Evolutionary conservation across 768 basidiomycete genomes (phyloP).

Genomic region (Scleroderma bovista): DNA sequence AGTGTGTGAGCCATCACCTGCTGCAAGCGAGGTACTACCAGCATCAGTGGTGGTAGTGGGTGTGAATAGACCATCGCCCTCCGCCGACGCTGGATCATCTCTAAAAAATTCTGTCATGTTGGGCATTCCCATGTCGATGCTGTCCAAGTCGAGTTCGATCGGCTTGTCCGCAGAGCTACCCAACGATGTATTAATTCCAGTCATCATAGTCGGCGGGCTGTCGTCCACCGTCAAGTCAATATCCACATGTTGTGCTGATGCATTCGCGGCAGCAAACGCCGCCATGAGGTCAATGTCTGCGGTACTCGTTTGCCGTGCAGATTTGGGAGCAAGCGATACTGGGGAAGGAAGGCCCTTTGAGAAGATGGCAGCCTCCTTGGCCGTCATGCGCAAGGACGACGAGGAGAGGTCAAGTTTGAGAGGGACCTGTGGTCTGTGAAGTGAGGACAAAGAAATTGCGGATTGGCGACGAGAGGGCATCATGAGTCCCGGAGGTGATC

Average conservation of each 20-base stretch:
- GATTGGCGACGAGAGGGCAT: constrained; percentile 56
- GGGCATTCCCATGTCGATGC: constrained; percentile 59
- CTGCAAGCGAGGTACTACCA: constrained; percentile 10
- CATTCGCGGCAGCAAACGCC: constrained; percentile 42
- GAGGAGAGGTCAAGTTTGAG: constrained; percentile 81
- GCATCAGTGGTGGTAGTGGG: constrained; percentile 33
- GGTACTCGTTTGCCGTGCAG: constrained; percentile 55
- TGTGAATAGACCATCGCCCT: constrained; percentile 47
- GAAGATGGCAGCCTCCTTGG: constrained; percentile 56
- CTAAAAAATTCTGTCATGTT: constrained; percentile 50
- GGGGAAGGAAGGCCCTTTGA: constrained; percentile 62
- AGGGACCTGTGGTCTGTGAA: constrained; percentile 65
- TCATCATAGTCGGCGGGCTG: constrained; percentile 22
- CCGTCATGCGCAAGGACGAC: constrained; percentile 54
- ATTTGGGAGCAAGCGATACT: constrained; percentile 77
- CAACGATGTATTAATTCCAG: constrained; percentile 27
- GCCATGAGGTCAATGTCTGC: constrained; percentile 64
- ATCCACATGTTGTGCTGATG: constrained; percentile 32
- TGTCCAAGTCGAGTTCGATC: constrained; percentile 72
- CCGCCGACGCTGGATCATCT: constrained; percentile 33
- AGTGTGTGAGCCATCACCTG: constrained; percentile 10
- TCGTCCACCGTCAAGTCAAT: constrained; percentile 57
- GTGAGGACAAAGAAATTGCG: constrained; percentile 73
- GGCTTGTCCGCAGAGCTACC: constrained; percentile 76
- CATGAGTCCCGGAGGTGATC: constrained; percentile 31